Percentiles rank a stretch among this genome's conserved stretches.
Evolutionary conservation across 345 rosid genomes (phyloP).

Genomic region (Streptanthus diversifolius): DNA sequence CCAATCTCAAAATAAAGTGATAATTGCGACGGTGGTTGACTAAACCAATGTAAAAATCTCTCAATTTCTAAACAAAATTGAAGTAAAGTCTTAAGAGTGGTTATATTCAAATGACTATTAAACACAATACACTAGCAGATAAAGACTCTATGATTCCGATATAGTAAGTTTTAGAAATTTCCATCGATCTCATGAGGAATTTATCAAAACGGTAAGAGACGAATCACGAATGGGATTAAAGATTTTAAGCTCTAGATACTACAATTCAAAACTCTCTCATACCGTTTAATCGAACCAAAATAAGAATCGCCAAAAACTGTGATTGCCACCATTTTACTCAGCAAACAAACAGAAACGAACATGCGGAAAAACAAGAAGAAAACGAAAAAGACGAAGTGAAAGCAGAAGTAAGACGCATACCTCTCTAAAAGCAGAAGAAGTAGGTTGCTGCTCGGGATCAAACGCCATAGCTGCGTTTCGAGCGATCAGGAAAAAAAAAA

Average conservation of each 20-base stretch:
- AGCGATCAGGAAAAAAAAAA: not conserved
- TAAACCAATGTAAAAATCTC: not conserved
- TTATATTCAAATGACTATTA: not conserved
- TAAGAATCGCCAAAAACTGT: no score
- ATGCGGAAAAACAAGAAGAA: not conserved
- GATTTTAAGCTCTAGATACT: not conserved
- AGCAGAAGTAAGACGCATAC: conserved; percentile 23
- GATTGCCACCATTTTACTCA: not conserved
- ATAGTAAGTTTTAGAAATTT: not conserved
- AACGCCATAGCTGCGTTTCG: conserved; percentile 42
- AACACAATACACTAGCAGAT: not conserved
- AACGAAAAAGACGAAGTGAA: not conserved
- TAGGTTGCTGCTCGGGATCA: conserved; percentile 46
- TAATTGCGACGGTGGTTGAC: not conserved
- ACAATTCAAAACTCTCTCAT: not conserved
- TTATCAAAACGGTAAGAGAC: not conserved
- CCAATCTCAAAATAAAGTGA: not conserved
- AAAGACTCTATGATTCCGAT: not conserved
- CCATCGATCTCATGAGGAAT: not conserved
- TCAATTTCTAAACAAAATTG: not conserved
- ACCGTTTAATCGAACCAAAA: not conserved
- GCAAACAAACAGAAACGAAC: not conserved
- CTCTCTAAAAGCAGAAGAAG: conserved; percentile 34
- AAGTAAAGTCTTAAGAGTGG: no score
- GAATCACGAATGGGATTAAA: not conserved